A percentile compares a stretch with the other conserved stretches of the same genome.
Conservation (phyloP, 2,329 filamentous ascomycete species). For the Teratosphaeria nubilosa region DNA sequence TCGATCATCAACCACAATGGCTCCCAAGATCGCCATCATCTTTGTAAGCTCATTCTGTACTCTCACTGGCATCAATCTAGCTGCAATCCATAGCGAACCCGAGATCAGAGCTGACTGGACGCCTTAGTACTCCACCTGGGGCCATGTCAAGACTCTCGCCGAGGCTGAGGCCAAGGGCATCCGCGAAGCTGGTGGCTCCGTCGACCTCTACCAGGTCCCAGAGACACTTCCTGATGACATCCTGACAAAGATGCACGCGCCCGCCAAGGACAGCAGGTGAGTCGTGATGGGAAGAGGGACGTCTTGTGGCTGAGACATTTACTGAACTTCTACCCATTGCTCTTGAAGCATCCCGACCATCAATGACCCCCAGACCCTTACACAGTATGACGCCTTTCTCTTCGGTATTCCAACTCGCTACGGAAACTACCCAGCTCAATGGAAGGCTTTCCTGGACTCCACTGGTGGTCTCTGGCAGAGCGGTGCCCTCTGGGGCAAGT, state of each 20-base stretch:
- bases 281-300: too few species aligned
- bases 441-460: conserved; percentile 86
- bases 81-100: neutral
- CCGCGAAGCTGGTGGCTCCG: conserved; percentile 72
- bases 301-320: too few species aligned
- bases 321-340: too few species aligned
- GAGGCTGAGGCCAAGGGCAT: conserved; percentile 87
- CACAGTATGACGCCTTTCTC: conserved; percentile 74
- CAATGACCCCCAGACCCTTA: conserved; percentile 51
- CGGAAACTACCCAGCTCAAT: conserved; percentile 95
- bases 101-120: neutral
- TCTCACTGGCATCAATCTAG: neutral
- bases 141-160: conserved; percentile 75
- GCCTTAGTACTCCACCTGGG: conserved; percentile 79
- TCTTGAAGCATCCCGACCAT: conserved; percentile 45
- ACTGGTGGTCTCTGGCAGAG: conserved; percentile 74
- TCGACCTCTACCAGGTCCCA: conserved; percentile 73
- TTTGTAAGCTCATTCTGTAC: conserved; percentile 50
- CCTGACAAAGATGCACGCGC: conserved; percentile 82
- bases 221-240: conserved; percentile 84
- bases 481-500: conserved; percentile 65
- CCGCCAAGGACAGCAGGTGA: conserved; percentile 52
- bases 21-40: conserved; percentile 84
- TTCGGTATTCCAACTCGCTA: conserved; percentile 92
- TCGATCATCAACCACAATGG: conserved; percentile 47